phyloP scores from a whole-genome alignment of 495 filamentous ascomycete species.

The Parmelia sp. region DNA sequence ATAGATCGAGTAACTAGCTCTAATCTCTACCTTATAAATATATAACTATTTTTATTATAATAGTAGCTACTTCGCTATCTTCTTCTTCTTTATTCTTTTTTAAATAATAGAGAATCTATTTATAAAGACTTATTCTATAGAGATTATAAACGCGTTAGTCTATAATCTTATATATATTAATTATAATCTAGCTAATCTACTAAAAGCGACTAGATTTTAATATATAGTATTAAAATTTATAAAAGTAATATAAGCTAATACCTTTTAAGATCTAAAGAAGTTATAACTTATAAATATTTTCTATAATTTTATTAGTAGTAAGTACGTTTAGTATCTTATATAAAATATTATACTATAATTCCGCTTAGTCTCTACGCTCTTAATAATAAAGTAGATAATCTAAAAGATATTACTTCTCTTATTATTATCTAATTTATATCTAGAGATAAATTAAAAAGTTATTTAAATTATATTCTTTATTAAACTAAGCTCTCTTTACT shows the following conservation, averaged over 20 bases:
- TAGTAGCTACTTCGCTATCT: not conserved
- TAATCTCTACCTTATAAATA: not conserved
- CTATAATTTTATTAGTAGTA: not conserved
- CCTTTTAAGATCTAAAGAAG: not conserved
- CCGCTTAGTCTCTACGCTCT: not conserved
- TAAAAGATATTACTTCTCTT: not conserved
- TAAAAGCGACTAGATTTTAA: not conserved
- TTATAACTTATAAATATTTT: not conserved
- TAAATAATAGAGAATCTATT: not conserved
- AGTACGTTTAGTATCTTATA: not conserved
- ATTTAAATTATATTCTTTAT: not conserved
- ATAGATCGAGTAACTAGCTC: not conserved
- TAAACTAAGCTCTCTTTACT: not conserved
- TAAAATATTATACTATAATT: not conserved
- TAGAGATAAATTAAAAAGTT: not conserved
- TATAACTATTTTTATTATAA: not conserved
- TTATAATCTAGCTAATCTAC: not conserved
- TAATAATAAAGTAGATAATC: not conserved
- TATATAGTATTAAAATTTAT: not conserved
- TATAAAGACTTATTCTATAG: not conserved
- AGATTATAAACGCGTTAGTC: not conserved
- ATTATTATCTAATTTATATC: not conserved
- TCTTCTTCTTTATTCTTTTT: not conserved
- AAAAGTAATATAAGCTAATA: not conserved
- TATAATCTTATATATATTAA: not conserved